Percentiles rank a stretch among this genome's conserved stretches.
phyloP scores from a whole-genome alignment of 495 filamentous ascomycete genomes.

The Massariosphaeria phaeospora region DNA sequence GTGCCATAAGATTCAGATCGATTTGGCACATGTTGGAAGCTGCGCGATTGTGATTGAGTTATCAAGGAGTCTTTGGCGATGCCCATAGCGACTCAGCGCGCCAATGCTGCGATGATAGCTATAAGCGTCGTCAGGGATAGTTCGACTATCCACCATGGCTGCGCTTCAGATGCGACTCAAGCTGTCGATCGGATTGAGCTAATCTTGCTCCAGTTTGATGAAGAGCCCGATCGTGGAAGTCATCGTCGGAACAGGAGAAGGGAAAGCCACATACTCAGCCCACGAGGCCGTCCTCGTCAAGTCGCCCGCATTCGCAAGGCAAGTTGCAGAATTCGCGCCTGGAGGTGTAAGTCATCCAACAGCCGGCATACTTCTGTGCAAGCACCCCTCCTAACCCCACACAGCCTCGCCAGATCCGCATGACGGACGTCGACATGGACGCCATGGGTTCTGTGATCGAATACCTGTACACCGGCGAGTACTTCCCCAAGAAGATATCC shows the following conservation, averaged over 20 bases:
- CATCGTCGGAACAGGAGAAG: conserved; percentile 59
- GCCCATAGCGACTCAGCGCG: not conserved
- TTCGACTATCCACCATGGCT: not conserved
- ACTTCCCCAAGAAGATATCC: conserved; percentile 66
- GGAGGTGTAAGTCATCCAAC: conserved; percentile 34
- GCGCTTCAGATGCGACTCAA: not conserved
- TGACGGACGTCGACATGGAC: conserved; percentile 67
- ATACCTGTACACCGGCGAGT: conserved; percentile 88
- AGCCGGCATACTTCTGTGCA: not conserved
- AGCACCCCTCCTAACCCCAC: too few species aligned
- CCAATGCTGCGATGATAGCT: not conserved
- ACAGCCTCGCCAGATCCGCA: conserved; percentile 61
- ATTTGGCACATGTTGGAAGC: not conserved
- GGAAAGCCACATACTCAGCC: conserved; percentile 61
- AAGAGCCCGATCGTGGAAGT: conserved; percentile 76
- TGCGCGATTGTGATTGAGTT: conserved; percentile 9
- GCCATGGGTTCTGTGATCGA: conserved; percentile 84
- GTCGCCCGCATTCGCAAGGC: conserved; percentile 68
- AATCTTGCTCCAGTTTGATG: conserved; percentile 55
- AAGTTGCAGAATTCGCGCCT: conserved; percentile 52
- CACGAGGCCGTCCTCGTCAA: conserved; percentile 71
- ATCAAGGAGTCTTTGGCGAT: not conserved
- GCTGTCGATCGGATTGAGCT: not conserved
- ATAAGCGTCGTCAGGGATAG: not conserved
- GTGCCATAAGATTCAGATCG: conserved; percentile 17